Base-by-base conservation (phyloP, 192 early-diverging fungal species). In the Dissophora ornata region DNA sequence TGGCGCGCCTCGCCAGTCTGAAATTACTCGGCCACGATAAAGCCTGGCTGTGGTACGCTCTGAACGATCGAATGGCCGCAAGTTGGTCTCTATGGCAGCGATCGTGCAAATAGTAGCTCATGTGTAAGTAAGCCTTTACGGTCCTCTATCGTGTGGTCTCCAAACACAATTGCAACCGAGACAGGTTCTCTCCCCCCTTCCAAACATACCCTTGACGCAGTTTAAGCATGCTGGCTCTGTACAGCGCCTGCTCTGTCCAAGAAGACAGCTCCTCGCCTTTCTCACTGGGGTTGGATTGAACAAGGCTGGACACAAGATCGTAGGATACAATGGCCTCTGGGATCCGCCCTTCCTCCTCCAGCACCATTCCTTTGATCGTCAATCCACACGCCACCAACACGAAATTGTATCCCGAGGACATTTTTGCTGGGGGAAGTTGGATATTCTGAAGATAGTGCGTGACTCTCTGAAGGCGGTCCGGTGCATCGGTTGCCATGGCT, bases 181-280 rank as follows among this genome's bases (percentile, higher is more conserved):
- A n/a, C n/a, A n/a, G n/a, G n/a, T n/a, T n/a, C n/a, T n/a, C n/a
- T n/a, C n/a, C n/a, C n/a, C n/a, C n/a, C n/a, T n/a, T n/a, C n/a
- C n/a, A n/a, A n/a, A n/a, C n/a, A 56, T 83, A 87, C 83, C 69
- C 69, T 29, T 73, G 65, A 50, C 74, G 55, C 33, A 82, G 40
- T 44, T 79, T 81, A 26, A 90, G 57, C 71, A 92, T 79, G n/a
- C 84, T 75, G 1, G 83, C 82, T 29, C 89, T 88, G 71, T 92
- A 94, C 65, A 94, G 79, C 15, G 88, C 88, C 42, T 90, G 85
- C 63, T 94, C 91, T 10, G 83, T 67, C 90, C 92, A 92, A 45
- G 89, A 85, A 21, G 83, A 60, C 29, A 90, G 71, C 57, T 92
- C 88, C 47, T 87, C 83, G 24, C 79, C 59, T 40, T 66, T 56